Base-by-base conservation (phyloP, 2,329 filamentous ascomycete species). In the Beauveria sp. region DNA sequence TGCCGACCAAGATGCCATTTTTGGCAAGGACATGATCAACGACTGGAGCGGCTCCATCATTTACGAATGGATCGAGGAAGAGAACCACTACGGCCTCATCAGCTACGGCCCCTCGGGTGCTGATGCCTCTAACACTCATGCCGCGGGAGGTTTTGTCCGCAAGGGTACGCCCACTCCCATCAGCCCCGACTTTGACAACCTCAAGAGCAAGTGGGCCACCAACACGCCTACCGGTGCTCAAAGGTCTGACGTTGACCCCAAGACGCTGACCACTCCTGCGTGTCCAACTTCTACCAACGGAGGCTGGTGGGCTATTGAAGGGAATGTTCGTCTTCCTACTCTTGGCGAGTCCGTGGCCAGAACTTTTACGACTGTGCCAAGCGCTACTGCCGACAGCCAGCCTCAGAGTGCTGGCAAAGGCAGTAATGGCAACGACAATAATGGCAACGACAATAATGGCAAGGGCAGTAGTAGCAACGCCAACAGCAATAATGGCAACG, bases 51-150 rank as follows among this genome's bases (percentile, higher is more conserved):
- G 91, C 60, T 82, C 89, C 59, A 92, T 96, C 65, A 81, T 96
- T 66, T 96, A 96, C 75, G 91, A 96, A 72, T 96, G 91, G 91
- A 91, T 96, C 65, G 78, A 93, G 71, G 91, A 96, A 74, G 79
- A 83, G 56, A 96, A 96, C 74, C 75, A 90, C 69, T 96, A 96
- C 73, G 91, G 91, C 45, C 79, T 96, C 42, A 83, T 96, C 67
- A 86, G 82, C 22, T 96, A 96, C 71, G 90, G 88, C 1, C 76
- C 83, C 3, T 74, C 78, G n/a, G 80, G 80, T 12, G 79, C 79
- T 42, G 75, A 80, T 24, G 73, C 80, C 9, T 78, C 78, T 7
- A 77, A 74, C n/a, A 79, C 80, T 1, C 83, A 81, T n/a, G 75
- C 87, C 53, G 76, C 80, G 63, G 90, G 85, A 67, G 88, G 90